These are phyloP conservation scores for Plasmodium falciparum DNA, from an alignment of 169 alveolate species.

Conservation along the genomic window DNA sequence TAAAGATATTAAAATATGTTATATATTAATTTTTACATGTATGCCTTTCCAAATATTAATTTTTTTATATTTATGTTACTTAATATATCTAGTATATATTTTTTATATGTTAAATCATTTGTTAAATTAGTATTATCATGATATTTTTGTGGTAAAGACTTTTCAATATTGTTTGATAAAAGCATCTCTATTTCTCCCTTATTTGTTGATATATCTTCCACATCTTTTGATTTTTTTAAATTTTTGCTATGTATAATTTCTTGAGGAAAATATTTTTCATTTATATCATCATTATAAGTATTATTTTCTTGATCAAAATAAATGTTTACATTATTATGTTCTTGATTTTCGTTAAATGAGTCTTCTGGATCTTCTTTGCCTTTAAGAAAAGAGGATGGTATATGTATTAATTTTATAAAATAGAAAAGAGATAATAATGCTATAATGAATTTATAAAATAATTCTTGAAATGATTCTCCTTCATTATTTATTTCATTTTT, in stretches of 20 bases:
- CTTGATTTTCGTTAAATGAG: neutral
- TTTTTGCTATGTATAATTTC: neutral
- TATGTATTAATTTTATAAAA: conserved; percentile 49
- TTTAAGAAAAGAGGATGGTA: conserved; percentile 51
- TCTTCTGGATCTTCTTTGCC: conserved; percentile 6
- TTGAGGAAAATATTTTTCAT: neutral
- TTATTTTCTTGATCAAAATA: neutral
- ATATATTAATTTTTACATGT: neutral
- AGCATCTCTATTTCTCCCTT: neutral
- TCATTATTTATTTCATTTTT: too few species aligned
- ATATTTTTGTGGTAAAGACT: neutral
- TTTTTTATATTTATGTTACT: conserved; percentile 33
- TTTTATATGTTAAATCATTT: conserved; percentile 24
- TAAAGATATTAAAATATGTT: neutral
- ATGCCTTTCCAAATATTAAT: conserved; percentile 31
- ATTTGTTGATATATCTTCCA: neutral
- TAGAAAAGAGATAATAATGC: conserved; percentile 55
- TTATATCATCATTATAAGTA: neutral
- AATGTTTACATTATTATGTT: too few species aligned
- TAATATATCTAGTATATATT: conserved; percentile 44
- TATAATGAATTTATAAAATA: conserved; percentile 45
- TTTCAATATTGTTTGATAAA: too few species aligned
- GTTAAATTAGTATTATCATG: neutral
- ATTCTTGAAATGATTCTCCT: conserved; percentile 43
- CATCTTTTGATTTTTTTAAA: neutral